Evolutionary conservation across 1,284 basidiomycete species (phyloP).

Genomic region (Pseudozyma thailandica): DNA sequence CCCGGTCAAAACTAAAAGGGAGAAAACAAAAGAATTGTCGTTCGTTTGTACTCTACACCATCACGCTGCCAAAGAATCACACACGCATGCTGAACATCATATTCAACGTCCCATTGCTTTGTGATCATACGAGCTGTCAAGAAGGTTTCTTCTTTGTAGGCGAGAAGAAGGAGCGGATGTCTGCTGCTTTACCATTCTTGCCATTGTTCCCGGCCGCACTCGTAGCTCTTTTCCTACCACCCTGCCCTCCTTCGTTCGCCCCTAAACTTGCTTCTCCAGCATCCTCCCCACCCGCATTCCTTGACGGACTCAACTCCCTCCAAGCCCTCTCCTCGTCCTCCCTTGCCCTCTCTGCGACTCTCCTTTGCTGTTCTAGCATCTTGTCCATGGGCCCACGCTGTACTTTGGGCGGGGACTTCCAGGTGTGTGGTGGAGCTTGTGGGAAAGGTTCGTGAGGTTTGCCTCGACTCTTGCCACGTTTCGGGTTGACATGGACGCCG

Average conservation of each 20-base stretch:
- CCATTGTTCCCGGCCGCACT: neutral
- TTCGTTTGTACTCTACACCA: too few species aligned
- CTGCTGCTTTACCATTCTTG: constrained; percentile 9
- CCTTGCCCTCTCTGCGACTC: constrained; percentile 1
- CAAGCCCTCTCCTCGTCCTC: constrained; percentile 16
- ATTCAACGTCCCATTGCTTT: too few species aligned
- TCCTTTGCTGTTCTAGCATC: constrained; percentile 23
- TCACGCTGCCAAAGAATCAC: too few species aligned
- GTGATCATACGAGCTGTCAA: too few species aligned
- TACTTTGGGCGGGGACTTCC: constrained; percentile 14
- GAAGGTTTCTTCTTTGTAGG: constrained; percentile 15
- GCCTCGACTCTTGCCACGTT: constrained; percentile 17
- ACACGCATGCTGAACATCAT: too few species aligned
- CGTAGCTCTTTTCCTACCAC: constrained; percentile 1
- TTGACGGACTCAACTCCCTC: constrained; percentile 12
- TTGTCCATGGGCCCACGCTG: constrained; percentile 24
- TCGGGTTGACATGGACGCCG: constrained; percentile 35
- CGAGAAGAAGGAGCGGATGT: constrained; percentile 40
- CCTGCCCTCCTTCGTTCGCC: neutral
- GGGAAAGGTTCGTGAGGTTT: constrained; percentile 36
- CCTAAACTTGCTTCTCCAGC: neutral
- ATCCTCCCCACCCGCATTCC: too few species aligned
- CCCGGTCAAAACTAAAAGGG: neutral
- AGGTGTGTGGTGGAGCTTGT: constrained; percentile 31
- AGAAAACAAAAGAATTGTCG: neutral